Evolutionary conservation across 306 rosid genomes (phyloP).

Genomic region (Cucumis cinereus): DNA sequence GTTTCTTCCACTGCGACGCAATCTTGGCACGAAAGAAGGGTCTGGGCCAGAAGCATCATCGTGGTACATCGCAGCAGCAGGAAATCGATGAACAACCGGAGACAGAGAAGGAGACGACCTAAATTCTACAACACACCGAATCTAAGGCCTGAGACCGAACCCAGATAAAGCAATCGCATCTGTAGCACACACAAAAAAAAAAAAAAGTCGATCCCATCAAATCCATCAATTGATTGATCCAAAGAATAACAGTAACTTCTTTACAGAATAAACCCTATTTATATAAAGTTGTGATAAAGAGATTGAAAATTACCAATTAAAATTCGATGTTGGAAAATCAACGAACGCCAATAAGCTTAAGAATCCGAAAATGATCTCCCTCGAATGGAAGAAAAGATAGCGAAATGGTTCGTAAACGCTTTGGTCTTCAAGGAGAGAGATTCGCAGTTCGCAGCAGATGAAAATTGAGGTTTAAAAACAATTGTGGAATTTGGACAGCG

Average conservation of each 20-base stretch:
- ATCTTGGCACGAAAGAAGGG: constrained; percentile 22
- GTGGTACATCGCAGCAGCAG: constrained; percentile 26
- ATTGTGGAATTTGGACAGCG: not conserved
- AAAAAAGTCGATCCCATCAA: constrained; percentile 29
- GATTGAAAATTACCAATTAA: not conserved
- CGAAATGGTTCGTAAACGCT: not conserved
- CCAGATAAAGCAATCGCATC: constrained; percentile 36
- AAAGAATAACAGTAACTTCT: not conserved
- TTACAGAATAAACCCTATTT: not conserved
- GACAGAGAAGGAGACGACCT: constrained; percentile 28
- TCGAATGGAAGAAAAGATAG: not conserved
- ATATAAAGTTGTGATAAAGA: not conserved
- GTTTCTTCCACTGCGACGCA: constrained; percentile 25
- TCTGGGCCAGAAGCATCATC: constrained; percentile 21
- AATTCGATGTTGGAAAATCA: constrained; percentile 1
- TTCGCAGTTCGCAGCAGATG: not conserved
- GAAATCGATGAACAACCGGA: constrained; percentile 26
- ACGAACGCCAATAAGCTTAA: not conserved
- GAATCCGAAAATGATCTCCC: not conserved
- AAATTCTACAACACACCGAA: constrained; percentile 34
- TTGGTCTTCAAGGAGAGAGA: not conserved
- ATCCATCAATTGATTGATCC: constrained; percentile 23
- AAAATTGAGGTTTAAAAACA: not conserved
- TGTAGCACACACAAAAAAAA: constrained; percentile 24
- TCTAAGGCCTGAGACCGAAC: constrained; percentile 28